These are phyloP conservation scores for Larix sibirica DNA, from an alignment of 83 land plant genomes.

Conservation along the genomic window DNA sequence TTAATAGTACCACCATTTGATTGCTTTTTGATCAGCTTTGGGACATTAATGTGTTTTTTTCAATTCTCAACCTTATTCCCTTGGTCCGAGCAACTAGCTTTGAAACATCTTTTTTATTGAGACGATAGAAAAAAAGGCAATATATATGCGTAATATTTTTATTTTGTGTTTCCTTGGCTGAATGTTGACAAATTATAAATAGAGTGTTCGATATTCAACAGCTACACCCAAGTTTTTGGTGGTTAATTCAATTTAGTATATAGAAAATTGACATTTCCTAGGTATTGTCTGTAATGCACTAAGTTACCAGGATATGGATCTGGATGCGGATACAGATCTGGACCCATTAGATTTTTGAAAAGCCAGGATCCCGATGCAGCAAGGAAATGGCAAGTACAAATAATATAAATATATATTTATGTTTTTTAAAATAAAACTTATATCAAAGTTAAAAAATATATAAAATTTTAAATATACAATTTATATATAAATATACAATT, in stretches of 20 bases:
- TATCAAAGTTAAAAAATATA: no score
- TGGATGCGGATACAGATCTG: no score
- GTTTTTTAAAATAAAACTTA: no score
- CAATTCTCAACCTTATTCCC: background rate
- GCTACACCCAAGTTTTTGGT: background rate
- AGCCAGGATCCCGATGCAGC: no score
- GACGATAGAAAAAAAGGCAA: background rate
- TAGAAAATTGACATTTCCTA: background rate
- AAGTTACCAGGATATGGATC: no score
- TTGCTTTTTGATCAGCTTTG: background rate
- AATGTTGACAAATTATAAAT: background rate
- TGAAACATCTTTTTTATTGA: background rate
- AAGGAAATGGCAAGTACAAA: no score
- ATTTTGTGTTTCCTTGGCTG: background rate
- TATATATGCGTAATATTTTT: background rate
- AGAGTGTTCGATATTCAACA: background rate
- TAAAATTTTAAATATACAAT: no score
- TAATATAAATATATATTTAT: no score
- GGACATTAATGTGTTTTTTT: background rate
- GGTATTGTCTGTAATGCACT: background rate
- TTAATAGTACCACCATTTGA: background rate
- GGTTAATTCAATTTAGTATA: background rate
- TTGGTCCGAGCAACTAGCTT: background rate
- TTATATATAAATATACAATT: no score
- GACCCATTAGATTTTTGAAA: no score